Evolutionary conservation across 192 early-diverging fungal species (phyloP), one percentile per base, ranked within the genome.

Genomic region (Coemansia sp.): DNA sequence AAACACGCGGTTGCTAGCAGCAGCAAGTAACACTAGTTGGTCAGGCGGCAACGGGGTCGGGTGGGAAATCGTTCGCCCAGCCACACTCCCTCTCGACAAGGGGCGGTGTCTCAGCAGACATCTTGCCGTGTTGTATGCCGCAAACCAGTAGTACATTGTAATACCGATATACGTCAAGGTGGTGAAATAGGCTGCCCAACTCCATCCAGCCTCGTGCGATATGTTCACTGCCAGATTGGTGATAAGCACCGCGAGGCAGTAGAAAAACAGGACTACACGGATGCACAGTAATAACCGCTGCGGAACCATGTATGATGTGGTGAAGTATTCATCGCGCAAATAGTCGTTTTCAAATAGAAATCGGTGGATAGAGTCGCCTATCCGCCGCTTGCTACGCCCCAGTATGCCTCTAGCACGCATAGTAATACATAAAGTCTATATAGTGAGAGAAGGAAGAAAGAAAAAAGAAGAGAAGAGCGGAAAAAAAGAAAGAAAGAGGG

Each of bases 141-240:
- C 80, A 39, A 83, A 33, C 20, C 75, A 75, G 44, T 78, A 83
- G 66, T 83, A 83, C 38, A 72, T 27, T 0, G 80, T 68, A 49
- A 83, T 75, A 18, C 80, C 80, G 20, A 72, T 57, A 27, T 64
- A 83, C 36, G 80, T 78, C 49, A 83, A 67, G 16, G 80, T 78
- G 12, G 80, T 83, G 49, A 83, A 83, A 66, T 83, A 83, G 29
- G 72, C 80, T 4, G 80, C 68, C 80, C 80, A 83, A 49, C 57
- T 83, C 80, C 80, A 83, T 3, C 80, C 80, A 2, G 80, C 80
- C 1, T 43, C 75, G 31, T 83, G 75, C 13, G 50, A 53, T 8
- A 83, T 71, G 62, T 83, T 83, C 31, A 73, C 40, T 5, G 24
- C 60, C 40, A 83, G 34, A 70, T 83, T 83, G 34, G 65, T 67